Percentiles rank a stretch among this genome's conserved stretches.
These are phyloP conservation scores for Ogataea chonburiensis DNA, from an alignment of 805 yeast genomes.

Conservation along the genomic window DNA sequence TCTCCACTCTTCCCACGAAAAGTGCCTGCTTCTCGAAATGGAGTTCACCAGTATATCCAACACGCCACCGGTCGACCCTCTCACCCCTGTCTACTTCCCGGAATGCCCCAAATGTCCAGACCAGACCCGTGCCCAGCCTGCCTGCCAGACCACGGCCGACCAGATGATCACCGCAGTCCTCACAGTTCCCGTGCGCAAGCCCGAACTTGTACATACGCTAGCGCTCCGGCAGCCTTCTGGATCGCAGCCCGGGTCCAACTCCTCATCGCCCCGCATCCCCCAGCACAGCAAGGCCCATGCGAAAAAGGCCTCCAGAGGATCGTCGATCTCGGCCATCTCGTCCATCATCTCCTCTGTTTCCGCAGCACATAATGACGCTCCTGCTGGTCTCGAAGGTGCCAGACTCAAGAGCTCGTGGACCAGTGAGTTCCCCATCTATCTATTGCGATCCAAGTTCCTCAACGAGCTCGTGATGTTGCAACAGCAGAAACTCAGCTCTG, in stretches of 20 bases:
- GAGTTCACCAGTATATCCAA: constrained; percentile 22
- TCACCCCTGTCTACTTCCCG: constrained; percentile 24
- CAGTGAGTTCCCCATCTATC: constrained; percentile 14
- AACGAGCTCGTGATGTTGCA: constrained; percentile 24
- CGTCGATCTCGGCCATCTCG: constrained; percentile 34
- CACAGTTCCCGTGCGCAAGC: constrained; percentile 11
- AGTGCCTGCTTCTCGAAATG: constrained; percentile 48
- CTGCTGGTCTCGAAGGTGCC: constrained; percentile 3
- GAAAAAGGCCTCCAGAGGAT: constrained; percentile 35
- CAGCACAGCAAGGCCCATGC: constrained; percentile 18
- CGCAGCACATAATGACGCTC: constrained; percentile 14
- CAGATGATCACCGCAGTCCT: constrained; percentile 22
- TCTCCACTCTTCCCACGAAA: constrained; percentile 57
- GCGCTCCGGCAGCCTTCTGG: constrained; percentile 8
- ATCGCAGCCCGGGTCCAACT: constrained; percentile 7
- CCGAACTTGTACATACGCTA: constrained; percentile 8
- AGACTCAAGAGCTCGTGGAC: constrained; percentile 16
- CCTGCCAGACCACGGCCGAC: constrained; percentile 17
- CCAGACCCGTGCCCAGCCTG: constrained; percentile 25
- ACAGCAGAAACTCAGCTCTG: constrained; percentile 5
- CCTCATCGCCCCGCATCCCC: constrained; percentile 4
- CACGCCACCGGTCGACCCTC: constrained; percentile 5
- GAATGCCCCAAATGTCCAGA: constrained; percentile 26
- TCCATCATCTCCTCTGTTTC: constrained; percentile 36
- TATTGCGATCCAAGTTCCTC: constrained; percentile 23